Evolutionary conservation across 345 rosid species (phyloP).

Genomic region (Eucalyptus polybractea): DNA sequence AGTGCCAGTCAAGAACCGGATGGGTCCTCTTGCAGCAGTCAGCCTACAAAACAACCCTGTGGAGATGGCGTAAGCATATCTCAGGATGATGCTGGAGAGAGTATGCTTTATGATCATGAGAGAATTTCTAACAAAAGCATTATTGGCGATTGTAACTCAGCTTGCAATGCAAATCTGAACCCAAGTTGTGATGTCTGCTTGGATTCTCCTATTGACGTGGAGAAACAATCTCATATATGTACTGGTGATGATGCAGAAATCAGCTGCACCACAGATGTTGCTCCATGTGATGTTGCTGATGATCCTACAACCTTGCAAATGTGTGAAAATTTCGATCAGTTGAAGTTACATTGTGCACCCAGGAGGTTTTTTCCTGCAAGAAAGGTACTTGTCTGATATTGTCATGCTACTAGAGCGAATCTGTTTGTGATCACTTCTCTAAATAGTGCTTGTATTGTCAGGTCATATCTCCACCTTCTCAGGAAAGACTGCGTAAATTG

Average conservation of each 20-base stretch:
- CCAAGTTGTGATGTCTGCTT: background rate
- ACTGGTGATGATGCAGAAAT: slow-evolving; percentile 4
- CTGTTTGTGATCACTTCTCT: background rate
- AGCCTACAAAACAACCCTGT: background rate
- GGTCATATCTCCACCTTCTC: slow-evolving; percentile 78
- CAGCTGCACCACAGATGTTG: background rate
- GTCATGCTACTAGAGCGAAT: background rate
- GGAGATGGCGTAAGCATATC: background rate
- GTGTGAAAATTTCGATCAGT: background rate
- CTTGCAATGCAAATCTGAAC: slow-evolving; percentile 1
- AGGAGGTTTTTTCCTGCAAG: slow-evolving; percentile 50
- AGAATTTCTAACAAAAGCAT: slow-evolving; percentile 5
- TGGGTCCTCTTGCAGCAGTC: background rate
- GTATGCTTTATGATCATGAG: slow-evolving; percentile 5
- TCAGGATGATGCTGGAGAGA: slow-evolving; percentile 1
- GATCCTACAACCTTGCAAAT: background rate
- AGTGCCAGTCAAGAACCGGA: background rate
- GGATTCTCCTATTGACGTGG: slow-evolving; percentile 6
- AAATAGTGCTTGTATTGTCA: slow-evolving; percentile 14
- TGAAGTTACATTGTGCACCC: slow-evolving; percentile 21
- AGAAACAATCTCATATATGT: background rate
- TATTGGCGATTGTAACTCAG: background rate
- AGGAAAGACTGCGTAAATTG: slow-evolving; percentile 51
- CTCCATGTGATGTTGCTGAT: background rate
- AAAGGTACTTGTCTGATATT: slow-evolving; percentile 32